These are phyloP conservation scores for Ilyonectria mors-panacis DNA, from an alignment of 2,329 filamentous ascomycete genomes.

Conservation along the genomic window DNA sequence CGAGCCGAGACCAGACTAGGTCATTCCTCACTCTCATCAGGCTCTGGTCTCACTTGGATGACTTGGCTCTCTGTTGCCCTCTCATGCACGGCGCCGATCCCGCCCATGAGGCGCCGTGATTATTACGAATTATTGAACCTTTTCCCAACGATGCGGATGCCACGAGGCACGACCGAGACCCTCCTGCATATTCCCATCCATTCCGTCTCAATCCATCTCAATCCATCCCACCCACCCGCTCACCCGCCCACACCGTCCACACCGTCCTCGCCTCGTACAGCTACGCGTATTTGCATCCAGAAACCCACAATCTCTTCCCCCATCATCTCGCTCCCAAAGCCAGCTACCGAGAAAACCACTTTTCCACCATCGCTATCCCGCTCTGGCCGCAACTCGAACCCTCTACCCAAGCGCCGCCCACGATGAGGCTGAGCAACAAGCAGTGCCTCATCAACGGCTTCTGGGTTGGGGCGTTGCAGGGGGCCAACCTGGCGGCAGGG, in stretches of 20 bases:
- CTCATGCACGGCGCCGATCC: slow-evolving; percentile 12
- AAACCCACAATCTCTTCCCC: background rate
- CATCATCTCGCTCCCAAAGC: background rate
- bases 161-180: background rate
- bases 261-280: background rate
- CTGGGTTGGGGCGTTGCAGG: slow-evolving; percentile 5
- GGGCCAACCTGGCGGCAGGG: slow-evolving; percentile 9
- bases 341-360: background rate
- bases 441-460: slow-evolving; percentile 22
- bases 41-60: background rate
- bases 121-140: slow-evolving; percentile 23
- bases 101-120: slow-evolving; percentile 9
- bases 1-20: slow-evolving; percentile 3
- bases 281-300: slow-evolving; percentile 8
- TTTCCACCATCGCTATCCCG: background rate
- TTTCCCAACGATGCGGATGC: slow-evolving; percentile 12
- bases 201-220: background rate
- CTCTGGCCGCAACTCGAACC: background rate
- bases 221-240: background rate
- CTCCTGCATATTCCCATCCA: slow-evolving; percentile 2
- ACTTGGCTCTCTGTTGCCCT: background rate
- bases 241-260: background rate
- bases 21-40: background rate
- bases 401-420: slow-evolving; percentile 1
- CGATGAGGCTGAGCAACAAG: slow-evolving; percentile 23